Percentiles rank a stretch among this genome's conserved stretches.
These are phyloP conservation scores for Chaetomium sp. DNA, from an alignment of 2,329 filamentous ascomycete species.

Conservation along the genomic window DNA sequence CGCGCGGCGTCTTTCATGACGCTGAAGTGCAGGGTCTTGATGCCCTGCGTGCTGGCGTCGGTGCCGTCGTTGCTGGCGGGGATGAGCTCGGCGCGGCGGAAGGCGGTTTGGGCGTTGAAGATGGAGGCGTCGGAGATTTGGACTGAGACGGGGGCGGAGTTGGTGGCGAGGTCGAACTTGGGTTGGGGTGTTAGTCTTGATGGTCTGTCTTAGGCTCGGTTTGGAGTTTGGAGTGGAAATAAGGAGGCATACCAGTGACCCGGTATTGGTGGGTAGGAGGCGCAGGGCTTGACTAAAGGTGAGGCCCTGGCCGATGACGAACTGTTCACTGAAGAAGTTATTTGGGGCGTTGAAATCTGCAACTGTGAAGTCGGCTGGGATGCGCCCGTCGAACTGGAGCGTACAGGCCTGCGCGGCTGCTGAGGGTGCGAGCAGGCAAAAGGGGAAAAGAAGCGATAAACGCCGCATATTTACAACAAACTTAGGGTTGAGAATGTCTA, in stretches of 20 bases:
- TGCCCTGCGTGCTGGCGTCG: constrained; percentile 1
- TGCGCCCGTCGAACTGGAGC: constrained; percentile 4
- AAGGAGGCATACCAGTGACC: neutral
- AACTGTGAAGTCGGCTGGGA: neutral
- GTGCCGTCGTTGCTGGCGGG: constrained; percentile 2
- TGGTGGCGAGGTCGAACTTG: neutral
- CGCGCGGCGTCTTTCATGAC: neutral
- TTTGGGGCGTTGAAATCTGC: neutral
- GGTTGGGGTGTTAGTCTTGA: neutral
- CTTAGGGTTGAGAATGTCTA: too few relatives aligned
- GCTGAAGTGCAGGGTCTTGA: constrained; percentile 7
- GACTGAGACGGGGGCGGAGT: neutral
- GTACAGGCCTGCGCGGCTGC: neutral
- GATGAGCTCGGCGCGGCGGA: constrained; percentile 6
- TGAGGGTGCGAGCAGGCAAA: too few relatives aligned
- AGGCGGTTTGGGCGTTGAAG: constrained; percentile 1
- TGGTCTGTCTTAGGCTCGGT: neutral
- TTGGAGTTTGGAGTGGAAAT: too few relatives aligned
- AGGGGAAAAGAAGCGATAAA: too few relatives aligned
- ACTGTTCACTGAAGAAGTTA: constrained; percentile 1
- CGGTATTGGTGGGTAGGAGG: neutral
- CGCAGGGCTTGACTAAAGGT: neutral
- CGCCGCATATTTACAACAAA: too few relatives aligned
- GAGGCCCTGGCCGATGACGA: constrained; percentile 3
- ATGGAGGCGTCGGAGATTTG: neutral